These are phyloP conservation scores for Bimuria novae-zelandiae DNA, from an alignment of 2,329 filamentous ascomycete species.

Conservation along the genomic window DNA sequence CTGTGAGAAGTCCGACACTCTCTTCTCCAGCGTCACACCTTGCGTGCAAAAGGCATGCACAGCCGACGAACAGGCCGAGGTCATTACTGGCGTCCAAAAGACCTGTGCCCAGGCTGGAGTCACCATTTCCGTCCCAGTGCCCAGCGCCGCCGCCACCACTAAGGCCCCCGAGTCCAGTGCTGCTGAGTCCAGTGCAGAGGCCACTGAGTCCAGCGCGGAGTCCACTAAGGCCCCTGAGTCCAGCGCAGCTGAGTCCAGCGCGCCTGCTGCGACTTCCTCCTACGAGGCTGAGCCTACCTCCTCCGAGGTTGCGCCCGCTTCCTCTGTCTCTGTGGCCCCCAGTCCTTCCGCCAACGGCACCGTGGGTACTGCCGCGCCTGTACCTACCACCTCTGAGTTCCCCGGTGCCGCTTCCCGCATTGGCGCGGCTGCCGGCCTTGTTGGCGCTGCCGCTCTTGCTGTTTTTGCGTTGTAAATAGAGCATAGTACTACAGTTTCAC, in stretches of 20 bases:
- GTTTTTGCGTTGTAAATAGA: conserved; percentile 41
- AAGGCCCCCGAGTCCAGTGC: conserved; percentile 15
- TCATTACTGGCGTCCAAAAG: conserved; percentile 34
- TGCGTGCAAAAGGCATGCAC: conserved; percentile 53
- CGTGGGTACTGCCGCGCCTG: conserved; percentile 11
- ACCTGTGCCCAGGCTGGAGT: conserved; percentile 42
- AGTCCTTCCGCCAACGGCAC: conserved; percentile 17
- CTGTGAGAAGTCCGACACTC: conserved; percentile 51
- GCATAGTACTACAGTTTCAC: neutral
- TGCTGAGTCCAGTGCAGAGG: conserved; percentile 12
- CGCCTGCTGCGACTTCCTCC: conserved; percentile 18
- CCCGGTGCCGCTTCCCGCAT: conserved; percentile 41
- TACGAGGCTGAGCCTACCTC: neutral
- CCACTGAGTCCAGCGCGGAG: conserved; percentile 14
- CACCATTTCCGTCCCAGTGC: conserved; percentile 33
- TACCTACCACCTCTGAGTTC: conserved; percentile 32
- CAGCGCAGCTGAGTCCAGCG: conserved; percentile 5
- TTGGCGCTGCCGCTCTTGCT: conserved; percentile 43
- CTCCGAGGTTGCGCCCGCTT: conserved; percentile 7
- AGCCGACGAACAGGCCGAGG: conserved; percentile 41
- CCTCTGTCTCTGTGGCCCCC: conserved; percentile 8
- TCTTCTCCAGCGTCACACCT: conserved; percentile 50
- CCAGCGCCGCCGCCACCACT: conserved; percentile 14
- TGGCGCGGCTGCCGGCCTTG: conserved; percentile 39
- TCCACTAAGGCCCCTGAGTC: conserved; percentile 17